Evolutionary conservation across 1,284 basidiomycete genomes (phyloP), one percentile per base, ranked within the genome.

Genomic region (Crepidotus sp.): DNA sequence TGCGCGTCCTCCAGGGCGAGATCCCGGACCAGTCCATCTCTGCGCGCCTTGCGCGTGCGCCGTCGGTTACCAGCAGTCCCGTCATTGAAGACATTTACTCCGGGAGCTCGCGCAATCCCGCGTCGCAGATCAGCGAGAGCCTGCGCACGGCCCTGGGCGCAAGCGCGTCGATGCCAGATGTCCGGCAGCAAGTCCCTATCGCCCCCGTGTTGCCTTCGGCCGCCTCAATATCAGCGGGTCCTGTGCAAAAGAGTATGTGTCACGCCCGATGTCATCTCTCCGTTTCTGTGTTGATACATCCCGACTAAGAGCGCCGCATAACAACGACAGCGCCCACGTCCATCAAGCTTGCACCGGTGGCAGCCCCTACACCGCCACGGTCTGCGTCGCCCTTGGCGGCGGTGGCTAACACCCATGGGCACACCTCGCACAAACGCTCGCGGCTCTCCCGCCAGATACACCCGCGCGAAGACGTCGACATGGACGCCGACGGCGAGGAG

Each of bases 1-100:
- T 81, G 15, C 65, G 76, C 36, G 63, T 71, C 21, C 60, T 79
- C 6, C 75, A 77, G 55, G 78, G 78, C 30, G 76, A 77, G 44
- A 46, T 61, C 0, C 64, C 68, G 8, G 66, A 67, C 22, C 55
- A 36, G 45, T 49, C 21, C 40, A 49, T 45, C 33, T 14, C 46
- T 35, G 25, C 19, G 31, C 35, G 34, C 30, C 7, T 32, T 10
- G 21, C 29, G 34, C 40, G 43, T 30, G 36, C 24, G 26, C 46
- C 30, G 39, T 40, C 22, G 32, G 11, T 30, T 17, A 25, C 36
- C 36, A 31, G 49, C 46, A 19, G 33, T 9, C 40, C 46, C 0
- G 15, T 42, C 17, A 5, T 46, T 6, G 43, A 48, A 6, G 46
- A 62, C 14, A 45, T 54, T n/a, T 54, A 59, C 30, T 50, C 48